Conservation (phyloP, 495 filamentous ascomycete genomes). For the Penicillium antarcticum region DNA sequence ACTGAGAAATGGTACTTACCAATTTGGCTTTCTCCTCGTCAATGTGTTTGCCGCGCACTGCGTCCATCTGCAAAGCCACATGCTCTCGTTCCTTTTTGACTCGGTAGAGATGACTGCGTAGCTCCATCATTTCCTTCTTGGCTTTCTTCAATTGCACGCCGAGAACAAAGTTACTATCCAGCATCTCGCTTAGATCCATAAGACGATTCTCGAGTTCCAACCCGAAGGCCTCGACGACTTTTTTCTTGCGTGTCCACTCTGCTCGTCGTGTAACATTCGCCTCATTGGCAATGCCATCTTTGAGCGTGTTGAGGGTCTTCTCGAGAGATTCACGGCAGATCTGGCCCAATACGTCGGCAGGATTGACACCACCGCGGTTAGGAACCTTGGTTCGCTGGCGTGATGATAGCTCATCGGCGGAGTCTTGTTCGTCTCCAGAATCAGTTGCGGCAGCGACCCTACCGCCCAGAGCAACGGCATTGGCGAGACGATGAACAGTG, state of each 20-base stretch:
- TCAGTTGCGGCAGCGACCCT: constrained; percentile 9
- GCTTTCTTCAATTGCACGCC: constrained; percentile 58
- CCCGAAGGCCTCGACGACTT: constrained; percentile 65
- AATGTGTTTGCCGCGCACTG: constrained; percentile 57
- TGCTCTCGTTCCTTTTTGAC: constrained; percentile 63
- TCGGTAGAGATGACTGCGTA: constrained; percentile 61
- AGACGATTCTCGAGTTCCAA: constrained; percentile 63
- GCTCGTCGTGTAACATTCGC: constrained; percentile 36
- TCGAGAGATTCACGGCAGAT: constrained; percentile 67
- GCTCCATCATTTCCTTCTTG: constrained; percentile 61
- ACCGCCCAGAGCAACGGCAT: constrained; percentile 28
- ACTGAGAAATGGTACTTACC: constrained; percentile 19
- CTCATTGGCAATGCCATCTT: constrained; percentile 37
- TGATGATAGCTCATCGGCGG: constrained; percentile 32
- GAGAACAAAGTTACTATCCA: constrained; percentile 64
- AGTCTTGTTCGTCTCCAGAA: constrained; percentile 30
- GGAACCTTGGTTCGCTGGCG: constrained; percentile 36
- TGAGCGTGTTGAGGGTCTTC: constrained; percentile 41
- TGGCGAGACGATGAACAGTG: constrained; percentile 43
- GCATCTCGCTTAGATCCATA: constrained; percentile 47
- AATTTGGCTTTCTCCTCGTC: constrained; percentile 36
- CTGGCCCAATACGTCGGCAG: constrained; percentile 65
- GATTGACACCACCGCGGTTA: constrained; percentile 62
- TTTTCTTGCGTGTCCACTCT: constrained; percentile 58
- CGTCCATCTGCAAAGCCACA: constrained; percentile 67